Base-by-base conservation (phyloP, 2,329 filamentous ascomycete species). In the Knufia petricola region DNA sequence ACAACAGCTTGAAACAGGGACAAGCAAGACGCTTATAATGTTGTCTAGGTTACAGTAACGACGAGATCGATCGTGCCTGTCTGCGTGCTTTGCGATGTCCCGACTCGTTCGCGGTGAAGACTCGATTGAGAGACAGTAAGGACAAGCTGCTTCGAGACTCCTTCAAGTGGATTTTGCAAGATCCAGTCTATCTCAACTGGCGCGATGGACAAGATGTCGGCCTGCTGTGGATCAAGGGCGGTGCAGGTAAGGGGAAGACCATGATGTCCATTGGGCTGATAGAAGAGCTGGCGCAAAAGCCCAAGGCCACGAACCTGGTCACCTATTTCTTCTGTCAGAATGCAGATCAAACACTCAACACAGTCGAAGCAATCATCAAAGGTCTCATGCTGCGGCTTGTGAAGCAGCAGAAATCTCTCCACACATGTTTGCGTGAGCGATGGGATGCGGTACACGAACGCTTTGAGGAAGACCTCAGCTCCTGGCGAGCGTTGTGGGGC, bases 371-470 rank as follows among this genome's bases (percentile, higher is more conserved):
- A 1, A 64, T 73, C 0, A 53, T 77, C 1, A 64, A 68, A 0
- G 69, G 72, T 0, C 59, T 76, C 0, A 60, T 74, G 0, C 71
- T 64, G 34, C 31, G 66, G 10, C 59, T 77, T 0, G 45, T 68
- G 1, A 39, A 48, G 0, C 57, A 68, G 48, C 53, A 67, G 1
- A 58, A 58, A 21, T 52, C 50, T 1, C 60, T 73, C 0, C 47
- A 65, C 1, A 53, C 52, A 1, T 57, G 72, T 52, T 3, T 73
- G 0, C 55, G 52, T n/a, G 54, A 59, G 9, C 57, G 59, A 30
- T 68, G 70, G 32, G 58, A 69, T 4, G 3, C 46, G 59, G 69
- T 13, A 66, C n/a, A n/a, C n/a, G n/a, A n/a, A n/a, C n/a, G n/a
- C n/a, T n/a, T n/a, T n/a, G n/a, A n/a, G n/a, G n/a, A 64, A 32